phyloP scores from a whole-genome alignment of 176 grass and related monocot genomes.

The Rhynchospora pubera region DNA sequence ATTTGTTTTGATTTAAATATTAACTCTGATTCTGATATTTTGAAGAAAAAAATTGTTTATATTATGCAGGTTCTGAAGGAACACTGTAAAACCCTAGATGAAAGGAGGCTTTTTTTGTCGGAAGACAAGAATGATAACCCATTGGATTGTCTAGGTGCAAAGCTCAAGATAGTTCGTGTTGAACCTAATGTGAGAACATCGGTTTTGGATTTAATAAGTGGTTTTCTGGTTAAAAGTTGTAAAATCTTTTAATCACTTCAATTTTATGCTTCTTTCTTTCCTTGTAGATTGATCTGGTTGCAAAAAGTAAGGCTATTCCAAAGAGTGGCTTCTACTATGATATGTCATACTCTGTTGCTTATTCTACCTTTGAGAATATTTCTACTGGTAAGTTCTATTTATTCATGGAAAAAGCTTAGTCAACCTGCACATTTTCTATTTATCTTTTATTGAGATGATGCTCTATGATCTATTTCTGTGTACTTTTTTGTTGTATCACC shows the following conservation, averaged over 20 bases:
- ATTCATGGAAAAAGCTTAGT: not conserved
- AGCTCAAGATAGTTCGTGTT: conserved; percentile 45
- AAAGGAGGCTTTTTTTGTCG: conserved; percentile 69
- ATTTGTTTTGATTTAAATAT: too few relatives aligned
- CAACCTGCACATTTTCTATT: not conserved
- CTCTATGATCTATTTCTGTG: not conserved
- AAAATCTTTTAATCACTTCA: not conserved
- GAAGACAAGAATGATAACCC: conserved; percentile 83
- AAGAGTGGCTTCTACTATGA: conserved; percentile 54
- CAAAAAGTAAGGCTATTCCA: conserved; percentile 32
- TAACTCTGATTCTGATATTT: not conserved
- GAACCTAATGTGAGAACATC: conserved; percentile 62
- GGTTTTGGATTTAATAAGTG: not conserved
- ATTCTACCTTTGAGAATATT: conserved; percentile 77
- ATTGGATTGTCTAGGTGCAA: conserved; percentile 60
- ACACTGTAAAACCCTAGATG: conserved; percentile 30
- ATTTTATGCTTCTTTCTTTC: not conserved
- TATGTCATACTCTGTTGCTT: conserved; percentile 66
- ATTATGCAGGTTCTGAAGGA: conserved; percentile 23
- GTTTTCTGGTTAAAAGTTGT: not conserved
- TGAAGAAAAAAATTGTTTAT: not conserved
- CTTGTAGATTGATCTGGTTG: conserved; percentile 41
- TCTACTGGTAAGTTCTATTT: conserved; percentile 31
- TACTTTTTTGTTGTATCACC: not conserved
- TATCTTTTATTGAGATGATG: not conserved